These are phyloP conservation scores for Picea abies DNA, from an alignment of 83 land plant genomes.

Conservation along the genomic window DNA sequence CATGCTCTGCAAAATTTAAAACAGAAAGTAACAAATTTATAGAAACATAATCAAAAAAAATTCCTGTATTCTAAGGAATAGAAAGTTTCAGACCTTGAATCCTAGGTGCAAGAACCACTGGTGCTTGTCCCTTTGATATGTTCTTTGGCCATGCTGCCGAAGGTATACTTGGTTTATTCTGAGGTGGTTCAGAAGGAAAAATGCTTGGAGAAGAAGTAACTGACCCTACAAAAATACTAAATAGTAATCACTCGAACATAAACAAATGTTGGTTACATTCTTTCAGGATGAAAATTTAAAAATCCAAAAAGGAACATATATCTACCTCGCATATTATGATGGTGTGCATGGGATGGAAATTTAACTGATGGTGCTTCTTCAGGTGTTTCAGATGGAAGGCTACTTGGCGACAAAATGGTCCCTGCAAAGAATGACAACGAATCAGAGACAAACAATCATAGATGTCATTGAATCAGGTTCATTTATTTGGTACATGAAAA, in stretches of 20 bases:
- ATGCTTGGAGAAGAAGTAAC: background rate
- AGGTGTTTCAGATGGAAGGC: background rate
- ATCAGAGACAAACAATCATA: background rate
- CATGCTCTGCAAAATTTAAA: slow-evolving; percentile 1
- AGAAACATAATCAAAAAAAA: background rate
- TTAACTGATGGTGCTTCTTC: background rate
- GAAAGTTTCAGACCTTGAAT: slow-evolving; percentile 4
- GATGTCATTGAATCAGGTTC: background rate
- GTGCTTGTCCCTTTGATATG: slow-evolving; percentile 5
- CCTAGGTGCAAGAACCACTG: background rate
- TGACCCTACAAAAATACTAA: background rate
- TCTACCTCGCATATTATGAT: slow-evolving; percentile 1
- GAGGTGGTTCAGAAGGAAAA: background rate
- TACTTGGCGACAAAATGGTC: background rate
- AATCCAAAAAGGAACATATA: background rate
- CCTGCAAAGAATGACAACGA: background rate
- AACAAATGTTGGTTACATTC: background rate
- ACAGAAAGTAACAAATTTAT: background rate
- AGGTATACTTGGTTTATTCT: background rate
- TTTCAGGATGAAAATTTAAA: background rate
- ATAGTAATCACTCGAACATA: background rate
- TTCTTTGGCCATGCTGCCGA: background rate
- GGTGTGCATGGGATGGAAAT: slow-evolving; percentile 10
- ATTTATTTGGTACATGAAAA: background rate
- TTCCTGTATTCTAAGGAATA: background rate